Base-by-base conservation (phyloP, 331 rosid species). In the Dryas integrifolia region DNA sequence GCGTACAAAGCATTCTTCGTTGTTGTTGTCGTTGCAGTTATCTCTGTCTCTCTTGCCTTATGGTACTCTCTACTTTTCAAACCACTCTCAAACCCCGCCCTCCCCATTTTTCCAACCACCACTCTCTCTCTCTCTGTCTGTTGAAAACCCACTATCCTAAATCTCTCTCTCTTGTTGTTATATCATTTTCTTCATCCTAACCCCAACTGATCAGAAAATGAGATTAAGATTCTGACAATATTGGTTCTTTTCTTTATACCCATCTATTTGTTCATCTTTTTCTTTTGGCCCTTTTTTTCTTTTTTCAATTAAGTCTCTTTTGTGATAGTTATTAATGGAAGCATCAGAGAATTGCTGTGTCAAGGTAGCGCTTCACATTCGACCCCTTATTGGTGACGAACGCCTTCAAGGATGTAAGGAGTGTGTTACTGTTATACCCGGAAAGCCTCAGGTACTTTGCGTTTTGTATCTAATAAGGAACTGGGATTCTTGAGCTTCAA, bases 341-440 rank as follows among this genome's bases (percentile, higher is more conserved):
- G 40, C 86, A 5, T 70, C 88, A 48, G 92, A 90, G 72, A 88
- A 85, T 80, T 90, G 94, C 46, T 73, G 76, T 15, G 97, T 90
- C 3, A 90, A 90, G 84, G 97, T 90, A 65, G 94, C 94, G 59
- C 84, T 90, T 78, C 97, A 90, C 70, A 79, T 88, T 80, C 92
- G 97, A 9, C 97, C 97, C 0, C 97, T 90, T 78, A 86, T 90
- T 69, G 79, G 85, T 9, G 92, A 90, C 69, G 97, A 90, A 73
- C 85, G 87, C 64, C 85, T 75, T 51, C 94, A 88, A 66, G 94
- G 92, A 50, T 88, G 94, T 79, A 77, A 72, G 69, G 86, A 90
- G 74, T 90, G 97, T 18, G 94, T 90, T 70, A 51, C 82, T 55
- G 88, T 90, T 49, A 72, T 84, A 6, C 77, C 77, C 9, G 79